Conservation (phyloP, 2,329 filamentous ascomycete genomes). For the Phaeosphaeriaceae sp. region DNA sequence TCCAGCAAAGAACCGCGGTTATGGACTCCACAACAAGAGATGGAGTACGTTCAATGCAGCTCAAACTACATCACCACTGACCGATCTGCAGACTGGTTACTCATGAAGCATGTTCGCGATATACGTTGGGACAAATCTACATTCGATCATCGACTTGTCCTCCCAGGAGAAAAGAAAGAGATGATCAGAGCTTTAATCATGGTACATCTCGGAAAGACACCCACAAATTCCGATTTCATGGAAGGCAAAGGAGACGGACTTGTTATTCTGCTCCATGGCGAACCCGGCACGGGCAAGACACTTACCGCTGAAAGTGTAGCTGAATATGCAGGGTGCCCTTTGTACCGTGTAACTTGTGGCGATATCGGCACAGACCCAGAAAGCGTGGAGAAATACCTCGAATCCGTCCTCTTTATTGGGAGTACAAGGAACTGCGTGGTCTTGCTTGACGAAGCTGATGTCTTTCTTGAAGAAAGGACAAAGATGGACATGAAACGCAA, state of each 20-base stretch:
- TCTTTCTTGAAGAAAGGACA: slow-evolving; percentile 61
- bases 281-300: slow-evolving; percentile 19
- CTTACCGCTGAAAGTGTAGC: slow-evolving; percentile 16
- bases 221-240: slow-evolving; percentile 48
- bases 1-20: slow-evolving; percentile 6
- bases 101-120: slow-evolving; percentile 34
- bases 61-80: neutral
- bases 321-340: slow-evolving; percentile 9
- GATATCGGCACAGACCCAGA: slow-evolving; percentile 6
- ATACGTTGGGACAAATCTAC: slow-evolving; percentile 36
- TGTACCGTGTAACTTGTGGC: slow-evolving; percentile 27
- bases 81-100: neutral
- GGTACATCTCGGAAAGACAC: neutral
- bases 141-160: slow-evolving; percentile 40
- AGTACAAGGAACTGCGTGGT: slow-evolving; percentile 59
- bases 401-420: slow-evolving; percentile 1
- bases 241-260: slow-evolving; percentile 42
- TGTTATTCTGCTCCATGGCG: slow-evolving; percentile 16
- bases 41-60: slow-evolving; percentile 6
- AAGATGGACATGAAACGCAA: slow-evolving; percentile 19
- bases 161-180: slow-evolving; percentile 55
- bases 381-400: slow-evolving; percentile 7
- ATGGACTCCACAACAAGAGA: slow-evolving; percentile 12
- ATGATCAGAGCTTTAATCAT: slow-evolving; percentile 50
- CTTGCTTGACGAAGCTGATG: slow-evolving; percentile 31